phyloP scores from a whole-genome alignment of 768 basidiomycete genomes.

The Leccinum subgranulosum region DNA sequence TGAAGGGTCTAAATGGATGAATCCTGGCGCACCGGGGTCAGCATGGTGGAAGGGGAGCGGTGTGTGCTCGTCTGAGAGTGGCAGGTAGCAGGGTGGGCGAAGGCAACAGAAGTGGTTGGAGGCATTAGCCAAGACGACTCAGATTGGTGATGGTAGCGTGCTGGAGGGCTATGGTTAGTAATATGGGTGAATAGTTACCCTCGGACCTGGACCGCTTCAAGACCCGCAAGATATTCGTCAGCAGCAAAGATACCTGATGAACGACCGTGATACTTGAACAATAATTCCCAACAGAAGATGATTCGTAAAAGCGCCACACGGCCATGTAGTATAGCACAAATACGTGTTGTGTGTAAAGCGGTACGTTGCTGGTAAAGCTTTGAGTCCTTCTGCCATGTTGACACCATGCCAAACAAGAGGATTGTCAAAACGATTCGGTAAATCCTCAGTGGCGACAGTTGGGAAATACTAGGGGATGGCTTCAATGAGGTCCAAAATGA shows the following conservation, averaged over 20 bases:
- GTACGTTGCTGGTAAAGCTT: no score
- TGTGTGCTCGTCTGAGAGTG: not conserved
- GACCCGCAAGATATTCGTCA: slow-evolving; percentile 56
- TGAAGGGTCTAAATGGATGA: not conserved
- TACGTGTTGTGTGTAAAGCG: no score
- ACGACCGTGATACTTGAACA: slow-evolving; percentile 58
- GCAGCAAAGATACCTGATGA: slow-evolving; percentile 55
- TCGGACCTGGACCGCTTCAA: slow-evolving; percentile 48
- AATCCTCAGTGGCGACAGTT: not conserved
- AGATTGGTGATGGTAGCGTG: not conserved
- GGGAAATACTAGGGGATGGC: not conserved
- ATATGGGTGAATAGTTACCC: slow-evolving; percentile 36
- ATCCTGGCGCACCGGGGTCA: no score
- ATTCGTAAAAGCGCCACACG: not conserved
- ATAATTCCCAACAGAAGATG: slow-evolving; percentile 44
- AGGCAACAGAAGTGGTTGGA: not conserved
- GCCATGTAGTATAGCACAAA: not conserved
- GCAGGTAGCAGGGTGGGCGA: not conserved
- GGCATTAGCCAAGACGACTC: not conserved
- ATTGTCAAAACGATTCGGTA: slow-evolving; percentile 33
- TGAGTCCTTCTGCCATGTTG: slow-evolving; percentile 33
- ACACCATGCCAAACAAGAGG: slow-evolving; percentile 51
- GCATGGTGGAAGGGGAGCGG: no score
- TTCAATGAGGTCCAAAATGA: not conserved
- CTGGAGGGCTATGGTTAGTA: not conserved